Percentiles rank a stretch among this genome's conserved stretches.
phyloP scores from a whole-genome alignment of 1,284 basidiomycete genomes.

The Melanopsichium pennsylvanicum region DNA sequence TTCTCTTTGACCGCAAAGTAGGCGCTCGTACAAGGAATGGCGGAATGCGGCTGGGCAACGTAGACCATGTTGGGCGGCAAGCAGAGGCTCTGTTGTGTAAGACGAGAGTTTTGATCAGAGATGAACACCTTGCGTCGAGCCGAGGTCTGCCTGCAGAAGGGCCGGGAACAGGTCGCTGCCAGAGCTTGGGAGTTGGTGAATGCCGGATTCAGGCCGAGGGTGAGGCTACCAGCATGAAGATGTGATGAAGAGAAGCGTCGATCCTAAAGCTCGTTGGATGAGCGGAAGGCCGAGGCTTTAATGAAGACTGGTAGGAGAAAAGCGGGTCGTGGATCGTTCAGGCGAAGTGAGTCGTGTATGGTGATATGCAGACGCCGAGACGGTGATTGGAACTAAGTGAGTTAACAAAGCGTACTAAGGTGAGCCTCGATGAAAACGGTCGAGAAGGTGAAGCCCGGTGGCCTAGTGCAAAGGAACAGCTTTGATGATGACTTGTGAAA shows the following conservation, averaged over 20 bases:
- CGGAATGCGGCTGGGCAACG: conserved; percentile 19
- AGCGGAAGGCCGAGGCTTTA: too few species aligned
- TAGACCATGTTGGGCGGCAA: conserved; percentile 26
- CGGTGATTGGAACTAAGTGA: neutral
- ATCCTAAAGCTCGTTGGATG: too few species aligned
- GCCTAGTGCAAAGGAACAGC: conserved; percentile 3
- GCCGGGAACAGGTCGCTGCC: conserved; percentile 7
- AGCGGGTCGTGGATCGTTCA: neutral
- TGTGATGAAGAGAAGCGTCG: neutral
- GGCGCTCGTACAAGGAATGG: conserved; percentile 6
- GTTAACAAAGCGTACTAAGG: neutral
- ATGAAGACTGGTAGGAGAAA: neutral
- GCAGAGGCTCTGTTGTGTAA: neutral
- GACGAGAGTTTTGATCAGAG: too few species aligned
- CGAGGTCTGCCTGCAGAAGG: neutral
- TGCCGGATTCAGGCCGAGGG: conserved; percentile 6
- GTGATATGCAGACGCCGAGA: neutral
- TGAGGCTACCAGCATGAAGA: conserved; percentile 14
- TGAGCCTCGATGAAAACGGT: conserved; percentile 22
- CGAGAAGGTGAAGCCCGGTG: conserved; percentile 1
- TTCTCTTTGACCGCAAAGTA: conserved; percentile 41
- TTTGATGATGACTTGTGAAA: conserved; percentile 1
- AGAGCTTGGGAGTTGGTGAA: conserved; percentile 12
- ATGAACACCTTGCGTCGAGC: neutral
- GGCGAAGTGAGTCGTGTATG: conserved; percentile 1